Evolutionary conservation across 2,329 filamentous ascomycete genomes (phyloP).

Genomic region (Fusarium dimerum): DNA sequence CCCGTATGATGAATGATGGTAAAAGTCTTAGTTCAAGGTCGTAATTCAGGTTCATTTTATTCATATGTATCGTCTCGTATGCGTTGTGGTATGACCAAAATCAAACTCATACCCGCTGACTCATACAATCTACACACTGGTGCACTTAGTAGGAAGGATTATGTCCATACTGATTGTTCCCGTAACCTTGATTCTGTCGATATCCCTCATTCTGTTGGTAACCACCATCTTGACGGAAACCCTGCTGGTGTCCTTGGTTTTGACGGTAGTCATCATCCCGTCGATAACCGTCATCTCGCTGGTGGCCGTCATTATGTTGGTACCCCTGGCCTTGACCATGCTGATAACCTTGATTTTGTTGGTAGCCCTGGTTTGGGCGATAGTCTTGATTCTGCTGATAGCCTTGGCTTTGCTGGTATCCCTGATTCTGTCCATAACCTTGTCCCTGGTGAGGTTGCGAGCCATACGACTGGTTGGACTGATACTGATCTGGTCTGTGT

Average conservation of each 20-base stretch:
- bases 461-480: conserved; percentile 9
- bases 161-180: conserved; percentile 15
- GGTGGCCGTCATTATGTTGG: conserved; percentile 22
- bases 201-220: conserved; percentile 1
- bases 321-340: conserved; percentile 20
- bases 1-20: too few species aligned
- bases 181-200: conserved; percentile 4
- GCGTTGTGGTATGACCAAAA: too few species aligned
- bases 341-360: conserved; percentile 10
- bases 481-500: conserved; percentile 6
- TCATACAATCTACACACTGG: background rate
- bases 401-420: conserved; percentile 19
- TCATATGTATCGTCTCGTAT: too few species aligned
- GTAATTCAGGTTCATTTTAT: too few species aligned
- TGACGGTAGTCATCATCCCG: too few species aligned
- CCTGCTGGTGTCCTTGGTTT: too few species aligned
- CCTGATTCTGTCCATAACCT: conserved; percentile 8
- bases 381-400: conserved; percentile 22
- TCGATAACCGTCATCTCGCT: conserved; percentile 5
- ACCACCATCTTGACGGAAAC: too few species aligned
- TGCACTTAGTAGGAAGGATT: conserved; percentile 16
- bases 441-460: conserved; percentile 7
- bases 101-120: too few species aligned
- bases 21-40: too few species aligned
- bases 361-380: conserved; percentile 22